Evolutionary conservation across 73 alveolate genomes (phyloP).

Genomic region (Paramecium sexaurelia): DNA sequence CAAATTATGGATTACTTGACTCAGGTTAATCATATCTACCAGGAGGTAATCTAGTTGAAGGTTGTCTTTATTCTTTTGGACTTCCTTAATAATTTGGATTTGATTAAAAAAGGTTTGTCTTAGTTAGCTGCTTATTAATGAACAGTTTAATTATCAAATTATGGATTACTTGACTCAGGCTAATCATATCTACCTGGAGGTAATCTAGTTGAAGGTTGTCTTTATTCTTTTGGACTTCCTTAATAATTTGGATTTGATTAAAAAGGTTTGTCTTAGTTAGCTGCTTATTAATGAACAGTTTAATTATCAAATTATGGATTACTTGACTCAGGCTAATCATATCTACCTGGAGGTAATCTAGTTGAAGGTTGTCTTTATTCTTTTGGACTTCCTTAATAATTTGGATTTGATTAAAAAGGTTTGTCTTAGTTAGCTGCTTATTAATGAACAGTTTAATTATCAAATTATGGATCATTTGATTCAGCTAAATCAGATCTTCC

Average conservation of each 20-base stretch:
- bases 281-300: neutral
- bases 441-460: neutral
- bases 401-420: neutral
- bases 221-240: neutral
- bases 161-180: neutral
- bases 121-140: neutral
- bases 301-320: neutral
- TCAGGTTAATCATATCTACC: neutral
- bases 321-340: neutral
- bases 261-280: neutral
- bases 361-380: neutral
- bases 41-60: neutral
- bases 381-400: neutral
- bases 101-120: neutral
- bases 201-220: neutral
- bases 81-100: neutral
- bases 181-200: neutral
- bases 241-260: neutral
- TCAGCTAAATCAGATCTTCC: conserved; percentile 4
- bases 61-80: neutral
- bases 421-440: neutral
- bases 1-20: neutral
- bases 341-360: neutral
- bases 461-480: neutral
- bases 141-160: neutral